phyloP scores from a whole-genome alignment of 495 filamentous ascomycete genomes.

The Penicillium pulvis region DNA sequence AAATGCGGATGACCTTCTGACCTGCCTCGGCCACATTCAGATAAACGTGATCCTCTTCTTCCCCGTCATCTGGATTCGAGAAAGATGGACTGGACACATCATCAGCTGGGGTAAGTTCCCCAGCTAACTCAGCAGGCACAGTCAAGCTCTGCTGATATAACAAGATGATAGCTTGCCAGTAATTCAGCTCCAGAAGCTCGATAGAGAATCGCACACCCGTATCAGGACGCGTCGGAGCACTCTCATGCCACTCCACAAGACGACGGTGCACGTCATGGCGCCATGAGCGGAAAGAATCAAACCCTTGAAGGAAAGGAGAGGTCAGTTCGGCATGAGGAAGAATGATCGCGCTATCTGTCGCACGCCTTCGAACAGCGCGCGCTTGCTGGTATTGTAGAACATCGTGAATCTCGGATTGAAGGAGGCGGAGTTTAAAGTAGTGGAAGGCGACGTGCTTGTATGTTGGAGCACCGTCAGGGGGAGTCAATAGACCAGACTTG shows the following conservation, averaged over 20 bases:
- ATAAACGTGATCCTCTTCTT: slow-evolving; percentile 89
- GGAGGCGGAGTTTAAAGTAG: slow-evolving; percentile 86
- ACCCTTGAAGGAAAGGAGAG: slow-evolving; percentile 82
- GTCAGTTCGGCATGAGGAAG: slow-evolving; percentile 78
- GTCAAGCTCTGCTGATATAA: slow-evolving; percentile 89
- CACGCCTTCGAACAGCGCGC: slow-evolving; percentile 44
- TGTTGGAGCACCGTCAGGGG: slow-evolving; percentile 58
- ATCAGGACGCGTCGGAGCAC: slow-evolving; percentile 71
- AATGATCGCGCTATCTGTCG: slow-evolving; percentile 61
- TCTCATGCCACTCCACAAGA: slow-evolving; percentile 83
- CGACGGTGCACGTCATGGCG: slow-evolving; percentile 83
- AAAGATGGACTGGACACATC: slow-evolving; percentile 64
- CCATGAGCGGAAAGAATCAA: slow-evolving; percentile 86
- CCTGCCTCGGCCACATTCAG: slow-evolving; percentile 94
- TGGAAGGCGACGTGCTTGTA: slow-evolving; percentile 91
- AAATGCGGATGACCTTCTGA: slow-evolving; percentile 86
- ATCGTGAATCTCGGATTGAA: slow-evolving; percentile 94
- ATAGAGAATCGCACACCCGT: slow-evolving; percentile 85
- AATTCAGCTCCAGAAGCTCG: slow-evolving; percentile 89
- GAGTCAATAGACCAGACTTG: slow-evolving; percentile 68
- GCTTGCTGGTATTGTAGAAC: slow-evolving; percentile 90
- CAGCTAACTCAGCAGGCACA: slow-evolving; percentile 80
- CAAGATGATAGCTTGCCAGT: slow-evolving; percentile 98
- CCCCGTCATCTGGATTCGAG: slow-evolving; percentile 59
- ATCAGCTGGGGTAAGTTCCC: slow-evolving; percentile 71